Conservation (phyloP, 139 green algal genomes). For the Tetradesmus obliquus region DNA sequence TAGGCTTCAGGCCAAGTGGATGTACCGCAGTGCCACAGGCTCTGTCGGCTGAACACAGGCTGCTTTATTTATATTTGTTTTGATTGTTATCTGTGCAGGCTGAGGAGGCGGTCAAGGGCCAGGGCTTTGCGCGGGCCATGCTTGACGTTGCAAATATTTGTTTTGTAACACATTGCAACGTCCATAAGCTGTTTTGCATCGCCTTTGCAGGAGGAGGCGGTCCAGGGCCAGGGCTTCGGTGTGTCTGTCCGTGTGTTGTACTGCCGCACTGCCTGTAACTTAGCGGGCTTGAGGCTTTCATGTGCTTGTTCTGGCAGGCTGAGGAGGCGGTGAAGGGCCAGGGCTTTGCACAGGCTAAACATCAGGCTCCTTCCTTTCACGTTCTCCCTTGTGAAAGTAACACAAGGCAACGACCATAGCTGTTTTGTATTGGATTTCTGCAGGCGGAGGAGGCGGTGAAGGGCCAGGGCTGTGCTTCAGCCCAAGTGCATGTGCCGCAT, state of each 20-base stretch:
- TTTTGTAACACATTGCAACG: too few species aligned
- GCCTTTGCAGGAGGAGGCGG: conserved; percentile 49
- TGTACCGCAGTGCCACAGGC: conserved; percentile 39
- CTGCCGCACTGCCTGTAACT: too few species aligned
- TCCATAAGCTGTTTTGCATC: too few species aligned
- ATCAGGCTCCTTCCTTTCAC: conserved; percentile 31
- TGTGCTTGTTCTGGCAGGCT: conserved; percentile 20
- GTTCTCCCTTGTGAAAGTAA: too few species aligned
- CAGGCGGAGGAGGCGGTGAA: conserved; percentile 53
- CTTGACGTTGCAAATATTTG: too few species aligned
- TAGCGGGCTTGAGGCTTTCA: too few species aligned
- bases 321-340: conserved; percentile 50
- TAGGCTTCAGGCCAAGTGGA: background rate
- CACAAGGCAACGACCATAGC: too few species aligned
- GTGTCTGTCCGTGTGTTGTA: too few species aligned
- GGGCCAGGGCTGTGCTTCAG: background rate
- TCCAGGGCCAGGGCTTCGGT: background rate
- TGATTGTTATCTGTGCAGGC: background rate
- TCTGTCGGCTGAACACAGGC: too few species aligned
- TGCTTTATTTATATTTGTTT: background rate
- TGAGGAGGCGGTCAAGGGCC: background rate
- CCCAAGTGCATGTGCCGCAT: conserved; percentile 47
- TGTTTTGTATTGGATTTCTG: background rate
- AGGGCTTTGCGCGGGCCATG: background rate
- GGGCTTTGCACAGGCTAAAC: conserved; percentile 48